Conservation (phyloP, 257 asterid genomes). For the Solanum arcanum region DNA sequence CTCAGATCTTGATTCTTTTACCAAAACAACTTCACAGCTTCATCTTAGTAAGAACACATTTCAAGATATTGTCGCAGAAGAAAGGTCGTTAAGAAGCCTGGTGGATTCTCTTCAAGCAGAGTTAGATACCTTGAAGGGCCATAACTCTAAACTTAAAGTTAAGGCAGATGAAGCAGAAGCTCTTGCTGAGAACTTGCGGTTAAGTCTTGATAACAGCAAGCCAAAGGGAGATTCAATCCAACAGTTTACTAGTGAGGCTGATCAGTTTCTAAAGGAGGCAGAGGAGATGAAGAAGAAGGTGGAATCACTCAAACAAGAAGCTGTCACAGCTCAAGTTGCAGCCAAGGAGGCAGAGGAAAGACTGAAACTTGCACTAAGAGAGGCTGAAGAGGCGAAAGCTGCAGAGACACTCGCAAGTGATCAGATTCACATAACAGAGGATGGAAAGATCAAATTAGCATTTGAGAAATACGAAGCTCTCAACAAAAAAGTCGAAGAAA, state of each 20-base stretch:
- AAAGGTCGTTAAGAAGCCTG: not conserved
- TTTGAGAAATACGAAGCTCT: conserved; percentile 30
- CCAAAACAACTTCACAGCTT: conserved; percentile 1
- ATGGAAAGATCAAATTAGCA: conserved; percentile 26
- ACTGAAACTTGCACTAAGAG: conserved; percentile 30
- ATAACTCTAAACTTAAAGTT: not conserved
- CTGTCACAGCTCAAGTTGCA: conserved; percentile 26
- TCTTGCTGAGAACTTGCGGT: not conserved
- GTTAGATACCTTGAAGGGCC: not conserved
- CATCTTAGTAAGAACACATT: not conserved
- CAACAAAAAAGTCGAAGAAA: conserved; percentile 32
- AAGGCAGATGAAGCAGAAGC: conserved; percentile 3
- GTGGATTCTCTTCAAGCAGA: conserved; percentile 6
- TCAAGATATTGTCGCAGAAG: not conserved
- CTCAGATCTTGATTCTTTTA: not conserved
- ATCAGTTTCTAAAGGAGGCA: conserved; percentile 30
- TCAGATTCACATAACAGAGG: conserved; percentile 8
- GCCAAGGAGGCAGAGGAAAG: conserved; percentile 39
- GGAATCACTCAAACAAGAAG: conserved; percentile 25
- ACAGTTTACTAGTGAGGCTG: conserved; percentile 32
- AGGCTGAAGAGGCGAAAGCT: conserved; percentile 44
- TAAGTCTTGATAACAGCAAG: not conserved
- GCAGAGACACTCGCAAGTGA: conserved; percentile 42
- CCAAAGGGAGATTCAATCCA: conserved; percentile 15
- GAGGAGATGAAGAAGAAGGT: conserved; percentile 23